A percentile compares a stretch with the other conserved stretches of the same genome.
phyloP scores from a whole-genome alignment of 257 asterid genomes.

The Solanum pennellii region DNA sequence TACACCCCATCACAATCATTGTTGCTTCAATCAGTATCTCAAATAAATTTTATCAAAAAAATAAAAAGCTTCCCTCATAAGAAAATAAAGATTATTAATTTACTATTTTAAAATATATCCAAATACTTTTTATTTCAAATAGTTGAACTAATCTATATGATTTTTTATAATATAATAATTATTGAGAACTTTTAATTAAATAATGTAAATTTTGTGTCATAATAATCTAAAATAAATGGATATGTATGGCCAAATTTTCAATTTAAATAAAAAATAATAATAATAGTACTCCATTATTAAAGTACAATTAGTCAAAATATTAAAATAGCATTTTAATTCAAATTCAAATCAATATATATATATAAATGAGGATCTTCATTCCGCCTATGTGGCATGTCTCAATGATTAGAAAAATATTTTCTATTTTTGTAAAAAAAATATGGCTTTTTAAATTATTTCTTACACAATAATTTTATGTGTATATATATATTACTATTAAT shows the following conservation, averaged over 20 bases:
- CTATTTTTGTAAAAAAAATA: too few relatives aligned
- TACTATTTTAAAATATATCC: not conserved
- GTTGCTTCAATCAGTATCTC: not conserved
- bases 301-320: not conserved
- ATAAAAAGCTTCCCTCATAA: not conserved
- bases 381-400: too few relatives aligned
- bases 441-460: too few relatives aligned
- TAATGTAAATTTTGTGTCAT: not conserved
- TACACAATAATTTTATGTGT: too few relatives aligned
- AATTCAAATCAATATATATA: not conserved
- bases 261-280: not conserved
- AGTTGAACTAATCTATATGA: not conserved
- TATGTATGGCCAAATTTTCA: not conserved
- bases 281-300: not conserved
- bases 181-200: not conserved
- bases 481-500: too few relatives aligned
- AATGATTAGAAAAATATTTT: too few relatives aligned
- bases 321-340: not conserved
- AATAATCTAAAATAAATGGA: not conserved
- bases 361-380: too few relatives aligned
- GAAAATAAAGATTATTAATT: not conserved
- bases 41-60: not conserved
- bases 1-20: fast-evolving
- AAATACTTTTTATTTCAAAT: not conserved
- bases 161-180: not conserved